phyloP scores from a whole-genome alignment of 2,329 filamentous ascomycete genomes.

The Onygena corvina region DNA sequence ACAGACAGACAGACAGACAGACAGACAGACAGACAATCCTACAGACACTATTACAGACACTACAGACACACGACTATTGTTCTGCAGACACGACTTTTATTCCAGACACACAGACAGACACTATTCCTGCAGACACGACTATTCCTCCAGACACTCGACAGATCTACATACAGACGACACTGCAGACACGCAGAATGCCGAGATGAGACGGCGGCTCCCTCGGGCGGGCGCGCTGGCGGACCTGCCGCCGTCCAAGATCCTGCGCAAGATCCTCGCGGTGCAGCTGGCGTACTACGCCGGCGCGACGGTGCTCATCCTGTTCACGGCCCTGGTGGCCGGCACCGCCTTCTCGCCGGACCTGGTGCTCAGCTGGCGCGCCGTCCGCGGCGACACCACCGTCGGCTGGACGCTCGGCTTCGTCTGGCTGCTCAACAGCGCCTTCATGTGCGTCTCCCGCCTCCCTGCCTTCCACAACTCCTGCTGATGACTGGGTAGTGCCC shows the following conservation, averaged over 20 bases:
- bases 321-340: constrained; percentile 55
- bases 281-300: constrained; percentile 54
- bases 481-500: too few species aligned
- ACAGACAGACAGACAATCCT: too few species aligned
- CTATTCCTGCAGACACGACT: too few species aligned
- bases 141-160: background rate
- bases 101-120: too few species aligned
- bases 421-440: constrained; percentile 54
- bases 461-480: too few species aligned
- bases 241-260: constrained; percentile 54
- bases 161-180: constrained; percentile 36
- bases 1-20: too few species aligned
- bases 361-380: constrained; percentile 50
- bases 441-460: constrained; percentile 44
- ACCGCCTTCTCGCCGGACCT: constrained; percentile 47
- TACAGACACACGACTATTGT: too few species aligned
- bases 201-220: constrained; percentile 50
- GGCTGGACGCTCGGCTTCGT: constrained; percentile 58
- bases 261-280: constrained; percentile 53
- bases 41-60: too few species aligned
- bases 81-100: too few species aligned
- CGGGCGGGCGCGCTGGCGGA: constrained; percentile 55
- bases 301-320: constrained; percentile 51
- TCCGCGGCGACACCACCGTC: constrained; percentile 55
- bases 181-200: too few species aligned